These are phyloP conservation scores for Aspergillus ellipticus DNA, from an alignment of 495 filamentous ascomycete species.

Conservation along the genomic window DNA sequence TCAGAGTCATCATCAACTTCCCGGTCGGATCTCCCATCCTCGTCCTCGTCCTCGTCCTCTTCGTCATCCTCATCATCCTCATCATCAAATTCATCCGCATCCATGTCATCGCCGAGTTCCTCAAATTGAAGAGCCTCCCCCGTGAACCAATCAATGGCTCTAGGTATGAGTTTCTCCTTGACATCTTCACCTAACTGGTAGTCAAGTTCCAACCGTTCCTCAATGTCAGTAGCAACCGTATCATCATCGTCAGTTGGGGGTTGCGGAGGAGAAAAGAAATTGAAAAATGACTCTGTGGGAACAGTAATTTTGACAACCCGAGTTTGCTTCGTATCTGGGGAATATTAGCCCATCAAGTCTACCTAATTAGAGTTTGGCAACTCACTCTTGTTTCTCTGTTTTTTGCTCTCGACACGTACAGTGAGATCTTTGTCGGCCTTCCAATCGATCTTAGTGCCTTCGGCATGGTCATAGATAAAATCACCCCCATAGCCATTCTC, in stretches of 20 bases:
- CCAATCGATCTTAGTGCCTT: slow-evolving; percentile 98
- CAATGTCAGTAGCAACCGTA: slow-evolving; percentile 83
- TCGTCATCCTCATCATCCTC: slow-evolving; percentile 86
- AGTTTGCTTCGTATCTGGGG: slow-evolving; percentile 92
- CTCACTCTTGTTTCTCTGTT: slow-evolving; percentile 99
- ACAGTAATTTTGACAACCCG: slow-evolving; percentile 98
- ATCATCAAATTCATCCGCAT: slow-evolving; percentile 84
- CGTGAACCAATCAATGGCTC: slow-evolving; percentile 99
- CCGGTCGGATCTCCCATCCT: slow-evolving; percentile 50
- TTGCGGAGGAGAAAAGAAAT: slow-evolving; percentile 97
- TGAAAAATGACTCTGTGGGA: slow-evolving; percentile 98
- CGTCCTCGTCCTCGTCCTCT: slow-evolving; percentile 75
- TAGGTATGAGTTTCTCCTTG: slow-evolving; percentile 99
- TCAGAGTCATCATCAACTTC: slow-evolving; percentile 73
- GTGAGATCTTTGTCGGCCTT: slow-evolving; percentile 90
- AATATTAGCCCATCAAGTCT: not conserved
- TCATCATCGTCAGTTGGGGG: slow-evolving; percentile 72
- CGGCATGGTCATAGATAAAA: slow-evolving; percentile 99
- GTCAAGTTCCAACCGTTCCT: slow-evolving; percentile 96
- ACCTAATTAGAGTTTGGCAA: slow-evolving; percentile 5
- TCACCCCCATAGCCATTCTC: slow-evolving; percentile 98
- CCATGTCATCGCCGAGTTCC: slow-evolving; percentile 83
- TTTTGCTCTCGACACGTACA: slow-evolving; percentile 96
- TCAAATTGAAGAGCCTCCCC: slow-evolving; percentile 97
- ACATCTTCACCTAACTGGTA: slow-evolving; percentile 99